These are phyloP conservation scores for Ramicandelaber brevisporus DNA, from an alignment of 192 early-diverging fungal genomes.

Conservation along the genomic window DNA sequence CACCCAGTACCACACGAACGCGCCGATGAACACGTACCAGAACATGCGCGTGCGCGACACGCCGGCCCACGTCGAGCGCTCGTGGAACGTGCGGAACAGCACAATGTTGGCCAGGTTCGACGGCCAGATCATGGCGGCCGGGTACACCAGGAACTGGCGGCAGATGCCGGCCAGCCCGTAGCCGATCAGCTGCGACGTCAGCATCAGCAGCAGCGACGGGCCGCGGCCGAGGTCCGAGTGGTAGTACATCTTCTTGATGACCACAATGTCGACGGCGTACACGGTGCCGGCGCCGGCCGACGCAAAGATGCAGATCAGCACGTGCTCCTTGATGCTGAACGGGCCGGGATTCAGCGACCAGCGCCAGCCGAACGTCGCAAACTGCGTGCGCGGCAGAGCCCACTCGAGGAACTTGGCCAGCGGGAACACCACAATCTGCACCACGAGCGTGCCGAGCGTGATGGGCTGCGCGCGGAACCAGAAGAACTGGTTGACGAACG, in stretches of 20 bases:
- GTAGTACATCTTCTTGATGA: conserved; percentile 25
- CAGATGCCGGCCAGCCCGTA: conserved; percentile 28
- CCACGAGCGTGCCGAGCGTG: conserved; percentile 27
- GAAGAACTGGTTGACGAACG: conserved; percentile 36
- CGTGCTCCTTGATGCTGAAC: conserved; percentile 57
- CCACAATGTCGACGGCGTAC: conserved; percentile 33
- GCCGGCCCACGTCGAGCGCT: conserved; percentile 2
- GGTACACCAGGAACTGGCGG: conserved; percentile 42
- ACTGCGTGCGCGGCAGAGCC: too few species aligned
- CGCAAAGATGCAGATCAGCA: conserved; percentile 38
- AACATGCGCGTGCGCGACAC: conserved; percentile 29
- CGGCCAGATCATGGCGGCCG: conserved; percentile 55
- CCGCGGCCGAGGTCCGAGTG: conserved; percentile 22
- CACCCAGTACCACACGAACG: conserved; percentile 29
- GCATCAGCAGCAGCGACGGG: conserved; percentile 20
- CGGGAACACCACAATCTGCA: conserved; percentile 33
- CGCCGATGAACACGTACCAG: conserved; percentile 17
- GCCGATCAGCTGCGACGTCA: conserved; percentile 26
- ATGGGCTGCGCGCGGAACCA: conserved; percentile 48
- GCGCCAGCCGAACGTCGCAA: conserved; percentile 1
- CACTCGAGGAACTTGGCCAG: conserved; percentile 26
- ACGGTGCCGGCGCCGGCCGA: conserved; percentile 24
- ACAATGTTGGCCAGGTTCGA: conserved; percentile 29
- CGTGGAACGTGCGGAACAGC: conserved; percentile 37
- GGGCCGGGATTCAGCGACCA: conserved; percentile 36